Evolutionary conservation across 2,329 filamentous ascomycete species (phyloP), one percentile per base, ranked within the genome.

Genomic region (Verticillium zaregamsianum): DNA sequence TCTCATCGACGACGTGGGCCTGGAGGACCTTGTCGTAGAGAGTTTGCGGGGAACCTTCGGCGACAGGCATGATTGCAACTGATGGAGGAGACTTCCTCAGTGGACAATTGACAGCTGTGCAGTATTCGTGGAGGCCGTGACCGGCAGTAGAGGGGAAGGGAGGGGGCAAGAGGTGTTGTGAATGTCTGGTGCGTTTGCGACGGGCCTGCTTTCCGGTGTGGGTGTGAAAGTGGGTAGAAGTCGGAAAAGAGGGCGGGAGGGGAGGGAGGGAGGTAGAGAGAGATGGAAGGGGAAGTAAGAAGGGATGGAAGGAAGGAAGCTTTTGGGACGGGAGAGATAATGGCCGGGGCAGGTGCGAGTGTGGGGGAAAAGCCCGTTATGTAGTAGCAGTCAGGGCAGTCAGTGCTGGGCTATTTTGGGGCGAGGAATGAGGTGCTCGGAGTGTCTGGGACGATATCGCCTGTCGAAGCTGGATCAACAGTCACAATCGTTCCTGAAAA

Each of bases 11-110:
- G 71, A 98, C 90, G 77, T 99, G 95, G 80, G 90, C 90, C 71
- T 92, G 87, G 71, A 98, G 90, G 78, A 98, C 93, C 88, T 98
- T 98, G 85, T 98, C 94, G 80, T 98, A 98, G 73, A 97, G 85
- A 70, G 93, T 97, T 78, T 89, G 89, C 61, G 91, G 92, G 67
- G 82, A 84, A 75, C 83, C 82, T 68, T 90, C 87, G 69, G 86
- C 86, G 73, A 83, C 85, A 74, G 92, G 92, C 92, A 96, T 96
- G 70, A 76, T 87, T 23, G 9, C n/a, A 23, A 12, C 23, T 35
- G 33, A 11, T 35, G 59, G 62, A 57, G 61, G 20, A 45, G 14
- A 28, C 33, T 52, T 40, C 61, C 31, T 57, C 56, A 7, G 20
- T 9, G 45, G n/a, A 49, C n/a, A 23, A 23, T 49, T 23, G 17